phyloP scores from a whole-genome alignment of 2,329 filamentous ascomycete species.

The Tolypocladium pustulatum region DNA sequence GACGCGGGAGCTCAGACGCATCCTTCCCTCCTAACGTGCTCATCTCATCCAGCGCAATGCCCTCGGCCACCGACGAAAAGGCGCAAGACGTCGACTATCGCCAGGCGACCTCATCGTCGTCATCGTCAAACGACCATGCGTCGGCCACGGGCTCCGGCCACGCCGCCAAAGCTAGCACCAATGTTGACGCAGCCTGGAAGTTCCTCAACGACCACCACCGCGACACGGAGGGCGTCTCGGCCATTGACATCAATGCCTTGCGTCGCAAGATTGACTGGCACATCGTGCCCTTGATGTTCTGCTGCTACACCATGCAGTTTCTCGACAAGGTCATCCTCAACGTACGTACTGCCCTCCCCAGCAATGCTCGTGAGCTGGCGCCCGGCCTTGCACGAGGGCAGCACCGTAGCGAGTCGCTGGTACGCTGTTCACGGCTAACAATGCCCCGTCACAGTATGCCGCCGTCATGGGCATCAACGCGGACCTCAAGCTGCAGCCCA shows the following conservation, averaged over 20 bases:
- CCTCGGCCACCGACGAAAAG: slow-evolving; percentile 13
- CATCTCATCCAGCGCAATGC: slow-evolving; percentile 8
- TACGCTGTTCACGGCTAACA: background rate
- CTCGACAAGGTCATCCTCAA: slow-evolving; percentile 55
- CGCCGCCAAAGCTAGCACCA: slow-evolving; percentile 3
- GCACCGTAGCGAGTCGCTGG: background rate
- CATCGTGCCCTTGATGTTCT: slow-evolving; percentile 52
- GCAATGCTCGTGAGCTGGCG: background rate
- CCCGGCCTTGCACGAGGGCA: background rate
- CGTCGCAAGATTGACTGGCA: slow-evolving; percentile 46
- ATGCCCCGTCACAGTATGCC: slow-evolving; percentile 37
- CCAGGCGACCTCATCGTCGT: slow-evolving; percentile 9
- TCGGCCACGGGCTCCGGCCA: background rate
- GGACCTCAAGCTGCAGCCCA: slow-evolving; percentile 41
- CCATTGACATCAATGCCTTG: slow-evolving; percentile 32
- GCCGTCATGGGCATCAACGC: slow-evolving; percentile 52
- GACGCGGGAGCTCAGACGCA: too few species aligned
- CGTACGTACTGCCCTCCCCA: slow-evolving; percentile 23
- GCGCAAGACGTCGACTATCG: slow-evolving; percentile 7
- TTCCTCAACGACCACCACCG: slow-evolving; percentile 32
- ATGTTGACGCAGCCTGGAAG: slow-evolving; percentile 35
- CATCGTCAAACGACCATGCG: slow-evolving; percentile 8
- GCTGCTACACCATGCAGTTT: slow-evolving; percentile 52
- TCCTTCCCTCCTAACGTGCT: too few species aligned
- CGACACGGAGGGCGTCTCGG: slow-evolving; percentile 20